phyloP scores from a whole-genome alignment of 1,284 basidiomycete species.

The Ustilago bromivora region DNA sequence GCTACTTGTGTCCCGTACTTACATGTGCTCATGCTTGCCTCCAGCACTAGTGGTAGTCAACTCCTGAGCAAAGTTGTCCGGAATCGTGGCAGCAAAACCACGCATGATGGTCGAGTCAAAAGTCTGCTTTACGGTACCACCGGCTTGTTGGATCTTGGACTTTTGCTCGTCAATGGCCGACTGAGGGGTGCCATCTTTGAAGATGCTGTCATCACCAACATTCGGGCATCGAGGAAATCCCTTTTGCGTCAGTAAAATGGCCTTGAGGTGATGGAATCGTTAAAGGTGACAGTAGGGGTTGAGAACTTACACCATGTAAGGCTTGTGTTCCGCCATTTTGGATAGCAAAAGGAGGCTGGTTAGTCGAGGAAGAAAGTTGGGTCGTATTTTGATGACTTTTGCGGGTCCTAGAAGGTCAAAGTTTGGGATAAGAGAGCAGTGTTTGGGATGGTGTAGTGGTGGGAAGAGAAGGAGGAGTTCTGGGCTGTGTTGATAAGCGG shows the following conservation, averaged over 20 bases:
- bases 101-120: constrained; percentile 63
- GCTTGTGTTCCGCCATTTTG: constrained; percentile 53
- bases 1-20: constrained; percentile 16
- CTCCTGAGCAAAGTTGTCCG: constrained; percentile 44
- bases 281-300: neutral
- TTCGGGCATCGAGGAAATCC: neutral
- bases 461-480: neutral
- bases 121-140: constrained; percentile 61
- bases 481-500: constrained; percentile 7
- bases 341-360: constrained; percentile 20
- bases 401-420: neutral
- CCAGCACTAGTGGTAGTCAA: constrained; percentile 38
- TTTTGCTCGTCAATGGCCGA: constrained; percentile 56
- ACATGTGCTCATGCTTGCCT: constrained; percentile 62
- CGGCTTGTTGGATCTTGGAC: constrained; percentile 47
- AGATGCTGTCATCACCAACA: constrained; percentile 44
- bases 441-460: constrained; percentile 8
- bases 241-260: neutral
- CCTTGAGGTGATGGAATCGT: neutral
- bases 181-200: constrained; percentile 51
- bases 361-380: constrained; percentile 21
- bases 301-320: constrained; percentile 58
- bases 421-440: neutral
- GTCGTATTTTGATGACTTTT: constrained; percentile 6
- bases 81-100: constrained; percentile 59